phyloP scores from a whole-genome alignment of 2,329 filamentous ascomycete species.

The Periglandula ipomoeae region DNA sequence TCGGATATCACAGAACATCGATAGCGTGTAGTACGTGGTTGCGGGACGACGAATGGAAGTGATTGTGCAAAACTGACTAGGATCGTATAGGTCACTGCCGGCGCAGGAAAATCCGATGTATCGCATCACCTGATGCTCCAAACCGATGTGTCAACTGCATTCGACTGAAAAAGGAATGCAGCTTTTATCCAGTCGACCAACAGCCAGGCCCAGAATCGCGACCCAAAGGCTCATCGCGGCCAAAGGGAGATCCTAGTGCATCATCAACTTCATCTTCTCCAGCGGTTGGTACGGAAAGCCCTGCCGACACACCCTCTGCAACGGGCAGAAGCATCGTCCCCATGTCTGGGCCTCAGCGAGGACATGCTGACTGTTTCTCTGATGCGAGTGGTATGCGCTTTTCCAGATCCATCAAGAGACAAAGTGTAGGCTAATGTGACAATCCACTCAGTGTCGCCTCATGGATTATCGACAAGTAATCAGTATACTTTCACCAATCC shows the following conservation, averaged over 20 bases:
- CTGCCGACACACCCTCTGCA: slow-evolving; percentile 26
- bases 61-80: background rate
- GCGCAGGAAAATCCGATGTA: slow-evolving; percentile 85
- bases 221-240: slow-evolving; percentile 31
- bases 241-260: slow-evolving; percentile 29
- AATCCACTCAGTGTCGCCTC: slow-evolving; percentile 22
- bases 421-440: background rate
- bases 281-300: slow-evolving; percentile 31
- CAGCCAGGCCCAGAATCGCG: slow-evolving; percentile 42
- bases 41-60: background rate
- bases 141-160: slow-evolving; percentile 88
- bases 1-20: slow-evolving; percentile 91
- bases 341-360: slow-evolving; percentile 21
- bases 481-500: slow-evolving; percentile 30
- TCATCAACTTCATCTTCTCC: slow-evolving; percentile 41
- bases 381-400: slow-evolving; percentile 34
- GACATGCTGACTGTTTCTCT: slow-evolving; percentile 27
- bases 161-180: slow-evolving; percentile 87
- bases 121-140: slow-evolving; percentile 66
- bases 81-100: slow-evolving; percentile 70
- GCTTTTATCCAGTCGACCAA: slow-evolving; percentile 83
- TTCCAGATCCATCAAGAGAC: background rate
- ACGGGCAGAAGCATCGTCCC: background rate
- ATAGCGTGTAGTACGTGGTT: slow-evolving; percentile 81
- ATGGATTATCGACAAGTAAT: slow-evolving; percentile 20